Evolutionary conservation across 1,139 yeast genomes (phyloP), one percentile per base, ranked within the genome.

Genomic region (Debaryomyces robertsiae): DNA sequence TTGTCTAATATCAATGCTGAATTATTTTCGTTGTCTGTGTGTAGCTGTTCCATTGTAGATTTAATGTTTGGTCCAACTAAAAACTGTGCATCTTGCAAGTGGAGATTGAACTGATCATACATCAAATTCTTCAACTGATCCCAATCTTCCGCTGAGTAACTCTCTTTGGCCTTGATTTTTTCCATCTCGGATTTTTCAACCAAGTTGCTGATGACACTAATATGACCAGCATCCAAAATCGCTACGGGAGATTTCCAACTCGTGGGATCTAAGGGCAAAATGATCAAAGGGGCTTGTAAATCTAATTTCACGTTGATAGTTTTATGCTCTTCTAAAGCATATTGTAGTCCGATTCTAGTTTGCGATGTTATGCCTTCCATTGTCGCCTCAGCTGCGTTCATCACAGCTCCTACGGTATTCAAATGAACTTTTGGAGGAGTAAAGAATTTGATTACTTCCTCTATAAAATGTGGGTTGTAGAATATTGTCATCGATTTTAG

Each of bases 321-420:
- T 58, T 91, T 90, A 63, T 93, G 98, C 54, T 93, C 96, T 46
- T 90, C 95, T 48, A 94, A 71, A 0, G 96, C 95, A 52, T 94
- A 90, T 59, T 91, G 96, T 27, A 94, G 73, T 0, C 98, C 98
- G 47, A 94, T 77, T 55, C 98, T 73, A 0, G 98, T 93, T 58
- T 90, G 96, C 22, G 84, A 75, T 0, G 96, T 82, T 47, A 94
- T 69, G 2, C 95, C 97, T 58, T 90, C 96, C 44, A 94, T 86
- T 0, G 97, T 90, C 0, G 93, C 90, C 49, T 91, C 96, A 0
- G 99, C 98, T 0, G 96, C 98, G 60, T 82, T 86, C 81, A 94
- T 81, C 22, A 94, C 81, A 4, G 95, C 95, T 23, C 93, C 95
- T 29, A 94, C 81, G 0, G 98, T 90, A 55, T 90, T 96, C 44